Base-by-base conservation (phyloP, 2,329 filamentous ascomycete genomes). In the Colletotrichum simmondsii region DNA sequence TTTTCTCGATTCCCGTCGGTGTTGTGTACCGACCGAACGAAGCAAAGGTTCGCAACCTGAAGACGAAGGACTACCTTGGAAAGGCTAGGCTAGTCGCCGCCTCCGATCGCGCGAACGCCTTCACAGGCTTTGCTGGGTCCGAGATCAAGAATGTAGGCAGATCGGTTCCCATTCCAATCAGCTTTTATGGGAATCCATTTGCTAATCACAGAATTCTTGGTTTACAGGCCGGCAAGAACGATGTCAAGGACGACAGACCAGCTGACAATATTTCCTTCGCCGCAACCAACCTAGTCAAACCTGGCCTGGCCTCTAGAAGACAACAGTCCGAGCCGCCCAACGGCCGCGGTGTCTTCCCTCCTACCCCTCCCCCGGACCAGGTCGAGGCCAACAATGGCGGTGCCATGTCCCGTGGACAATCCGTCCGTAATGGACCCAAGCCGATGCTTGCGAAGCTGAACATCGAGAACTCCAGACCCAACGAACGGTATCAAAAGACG, bases 1-100 rank as follows among this genome's bases (percentile, higher is more conserved):
- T 99, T 54, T 99, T 99, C 85, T 98, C 95, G 0, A 98, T 98
- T 65, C 97, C 97, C 0, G 95, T 98, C 14, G 97, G 97, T 28
- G 94, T 98, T 37, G 90, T 99, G 19, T 99, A 98, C 83, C 89
- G 97, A 71, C 97, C 97, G 26, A 98, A 98, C 80, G 95, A 97
- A 79, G 95, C 97, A 75, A 99, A 99, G 84, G 97, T 99, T 76
- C 97, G 97, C 84, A 99, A 99, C 79, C 87, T 99, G 78, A 98
- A 98, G 87, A 94, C 95, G 26, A 98, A 98, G 82, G 95, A 99
- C 80, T 99, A 99, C 79, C 91, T 99, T 4, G 97, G 97, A 74
- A 98, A 98, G 83, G 95, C 97, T n/a, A 91, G 95, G 73, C 87
- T 99, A 42, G 94, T 99, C 10, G 97, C 97, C 28, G 94, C 95